Conservation (phyloP, 176 grass and related monocot species). For the Metroxylon sagu region DNA sequence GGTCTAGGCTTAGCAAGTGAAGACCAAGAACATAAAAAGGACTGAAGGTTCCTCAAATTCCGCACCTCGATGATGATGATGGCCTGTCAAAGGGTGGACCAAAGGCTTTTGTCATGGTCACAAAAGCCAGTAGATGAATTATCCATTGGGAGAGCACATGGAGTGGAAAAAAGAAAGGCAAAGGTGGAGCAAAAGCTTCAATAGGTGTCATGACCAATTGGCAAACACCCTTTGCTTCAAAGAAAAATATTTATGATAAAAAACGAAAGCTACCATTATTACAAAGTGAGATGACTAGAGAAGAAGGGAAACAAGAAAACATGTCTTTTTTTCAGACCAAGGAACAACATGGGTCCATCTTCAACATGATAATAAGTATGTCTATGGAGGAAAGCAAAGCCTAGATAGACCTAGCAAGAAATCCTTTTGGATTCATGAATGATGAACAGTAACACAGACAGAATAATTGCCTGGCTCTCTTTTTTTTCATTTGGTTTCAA, state of each 20-base stretch:
- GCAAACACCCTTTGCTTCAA: constrained; percentile 1
- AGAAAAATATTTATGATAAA: constrained; percentile 3
- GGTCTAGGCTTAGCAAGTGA: background rate
- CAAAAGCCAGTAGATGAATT: background rate
- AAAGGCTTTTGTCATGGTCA: background rate
- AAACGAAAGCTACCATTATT: background rate
- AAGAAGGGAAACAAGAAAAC: background rate
- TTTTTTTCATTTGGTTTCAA: no score
- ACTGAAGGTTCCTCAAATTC: background rate
- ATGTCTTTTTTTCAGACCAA: background rate
- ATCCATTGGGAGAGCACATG: constrained; percentile 10
- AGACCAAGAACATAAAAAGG: background rate
- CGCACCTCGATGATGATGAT: constrained; percentile 5
- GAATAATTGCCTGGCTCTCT: no score
- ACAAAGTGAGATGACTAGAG: background rate
- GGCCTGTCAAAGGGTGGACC: background rate
- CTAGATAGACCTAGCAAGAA: background rate
- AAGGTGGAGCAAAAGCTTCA: no score
- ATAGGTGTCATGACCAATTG: background rate
- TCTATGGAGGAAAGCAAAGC: background rate
- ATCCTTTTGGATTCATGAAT: no score
- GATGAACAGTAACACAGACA: no score
- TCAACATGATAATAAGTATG: background rate
- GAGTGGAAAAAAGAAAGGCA: no score
- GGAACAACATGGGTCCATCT: background rate